phyloP scores from a whole-genome alignment of 2,329 filamentous ascomycete species.

The Drechslerella dactyloides region DNA sequence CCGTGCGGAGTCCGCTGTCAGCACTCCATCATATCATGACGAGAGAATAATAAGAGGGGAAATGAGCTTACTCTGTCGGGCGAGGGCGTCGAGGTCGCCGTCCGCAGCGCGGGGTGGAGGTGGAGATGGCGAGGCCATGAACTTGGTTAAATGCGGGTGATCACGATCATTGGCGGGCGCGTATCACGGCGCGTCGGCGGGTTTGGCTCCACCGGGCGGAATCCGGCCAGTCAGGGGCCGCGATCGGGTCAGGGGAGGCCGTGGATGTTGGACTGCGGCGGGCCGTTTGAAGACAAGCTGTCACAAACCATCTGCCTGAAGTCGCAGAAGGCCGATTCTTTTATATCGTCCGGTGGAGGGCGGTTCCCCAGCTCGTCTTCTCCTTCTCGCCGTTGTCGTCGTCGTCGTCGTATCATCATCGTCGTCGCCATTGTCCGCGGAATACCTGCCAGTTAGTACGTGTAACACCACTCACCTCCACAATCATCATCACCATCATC shows the following conservation, averaged over 20 bases:
- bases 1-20: not conserved
- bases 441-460: too few relatives aligned
- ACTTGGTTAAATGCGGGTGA: not conserved
- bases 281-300: not conserved
- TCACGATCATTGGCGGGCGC: not conserved
- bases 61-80: not conserved
- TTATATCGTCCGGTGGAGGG: too few relatives aligned
- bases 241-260: too few relatives aligned
- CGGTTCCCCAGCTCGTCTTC: too few relatives aligned
- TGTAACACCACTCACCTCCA: too few relatives aligned
- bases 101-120: not conserved
- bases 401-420: too few relatives aligned
- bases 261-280: too few relatives aligned
- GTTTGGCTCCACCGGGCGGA: not conserved
- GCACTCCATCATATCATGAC: not conserved
- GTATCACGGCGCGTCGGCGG: not conserved
- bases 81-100: not conserved
- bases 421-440: too few relatives aligned
- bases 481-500: too few relatives aligned
- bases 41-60: not conserved
- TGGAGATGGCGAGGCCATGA: conserved; percentile 18
- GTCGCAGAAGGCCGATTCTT: too few relatives aligned
- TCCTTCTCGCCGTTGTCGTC: too few relatives aligned
- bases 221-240: too few relatives aligned
- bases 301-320: not conserved